A percentile compares a stretch with the other conserved stretches of the same genome.
These are phyloP conservation scores for Candida railenensis DNA, from an alignment of 805 yeast genomes.

Conservation along the genomic window DNA sequence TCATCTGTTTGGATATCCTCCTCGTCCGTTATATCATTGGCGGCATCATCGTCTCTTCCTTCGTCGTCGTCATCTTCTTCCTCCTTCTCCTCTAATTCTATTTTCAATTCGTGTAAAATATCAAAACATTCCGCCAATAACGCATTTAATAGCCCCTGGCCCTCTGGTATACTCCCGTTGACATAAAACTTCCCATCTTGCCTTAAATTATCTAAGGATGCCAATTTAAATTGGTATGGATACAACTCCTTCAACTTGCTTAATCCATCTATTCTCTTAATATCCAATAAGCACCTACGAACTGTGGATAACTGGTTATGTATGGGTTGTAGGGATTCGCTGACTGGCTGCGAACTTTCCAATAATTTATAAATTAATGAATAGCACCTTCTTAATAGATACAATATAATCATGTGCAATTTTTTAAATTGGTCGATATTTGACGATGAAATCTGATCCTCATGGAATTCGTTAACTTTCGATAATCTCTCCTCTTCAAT, in stretches of 20 bases:
- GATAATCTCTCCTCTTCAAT: slow-evolving; percentile 65
- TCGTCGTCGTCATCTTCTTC: slow-evolving; percentile 20
- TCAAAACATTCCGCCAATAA: slow-evolving; percentile 93
- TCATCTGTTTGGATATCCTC: slow-evolving; percentile 38
- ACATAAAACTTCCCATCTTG: slow-evolving; percentile 90
- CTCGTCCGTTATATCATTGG: slow-evolving; percentile 23
- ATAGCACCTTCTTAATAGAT: slow-evolving; percentile 85
- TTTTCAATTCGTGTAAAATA: slow-evolving; percentile 84
- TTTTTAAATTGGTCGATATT: slow-evolving; percentile 20
- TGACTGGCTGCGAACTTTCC: slow-evolving; percentile 92
- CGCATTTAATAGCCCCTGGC: slow-evolving; percentile 94
- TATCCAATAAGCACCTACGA: slow-evolving; percentile 83
- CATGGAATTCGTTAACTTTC: slow-evolving; percentile 13
- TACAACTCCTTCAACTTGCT: slow-evolving; percentile 85
- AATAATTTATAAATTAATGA: slow-evolving; percentile 85
- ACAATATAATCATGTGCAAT: slow-evolving; percentile 54
- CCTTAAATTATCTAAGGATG: slow-evolving; percentile 82
- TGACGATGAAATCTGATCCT: slow-evolving; percentile 2
- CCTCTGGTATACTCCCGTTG: slow-evolving; percentile 91
- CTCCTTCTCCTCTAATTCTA: slow-evolving; percentile 72
- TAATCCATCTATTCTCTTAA: slow-evolving; percentile 90
- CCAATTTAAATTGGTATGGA: slow-evolving; percentile 93
- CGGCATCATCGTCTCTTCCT: slow-evolving; percentile 6
- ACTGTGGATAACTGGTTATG: slow-evolving; percentile 94
- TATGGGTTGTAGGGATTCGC: slow-evolving; percentile 88